Evolutionary conservation across 1,139 yeast species (phyloP).

Genomic region (Hansenula sp.): DNA sequence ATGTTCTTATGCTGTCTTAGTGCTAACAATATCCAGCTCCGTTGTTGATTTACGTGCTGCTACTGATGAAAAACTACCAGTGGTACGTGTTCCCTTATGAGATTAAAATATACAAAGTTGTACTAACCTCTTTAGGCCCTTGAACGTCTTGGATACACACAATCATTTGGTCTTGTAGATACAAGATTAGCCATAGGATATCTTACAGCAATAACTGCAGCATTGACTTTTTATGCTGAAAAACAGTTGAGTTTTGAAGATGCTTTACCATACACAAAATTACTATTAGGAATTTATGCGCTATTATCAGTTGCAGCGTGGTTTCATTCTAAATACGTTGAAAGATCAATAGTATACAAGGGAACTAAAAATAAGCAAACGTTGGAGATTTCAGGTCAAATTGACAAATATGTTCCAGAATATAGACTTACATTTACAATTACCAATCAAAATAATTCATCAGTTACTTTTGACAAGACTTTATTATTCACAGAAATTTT

Average conservation of each 20-base stretch:
- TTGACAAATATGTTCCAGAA: conserved; percentile 38
- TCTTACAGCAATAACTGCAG: conserved; percentile 63
- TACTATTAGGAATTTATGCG: conserved; percentile 47
- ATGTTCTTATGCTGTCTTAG: too few species aligned
- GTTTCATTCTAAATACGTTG: conserved; percentile 44
- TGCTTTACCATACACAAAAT: conserved; percentile 34
- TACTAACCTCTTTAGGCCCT: conserved; percentile 33
- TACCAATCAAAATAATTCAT: conserved; percentile 4
- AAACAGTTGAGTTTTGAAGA: conserved; percentile 48
- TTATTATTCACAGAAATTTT: conserved; percentile 17
- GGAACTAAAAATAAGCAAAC: conserved; percentile 36
- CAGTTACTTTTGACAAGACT: conserved; percentile 5
- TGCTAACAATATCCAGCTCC: too few species aligned
- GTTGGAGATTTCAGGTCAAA: conserved; percentile 24
- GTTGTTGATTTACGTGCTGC: conserved; percentile 37
- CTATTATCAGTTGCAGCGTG: conserved; percentile 44
- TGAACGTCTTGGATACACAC: conserved; percentile 55
- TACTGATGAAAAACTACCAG: conserved; percentile 39
- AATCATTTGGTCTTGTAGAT: conserved; percentile 55
- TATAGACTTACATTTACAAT: conserved; percentile 30
- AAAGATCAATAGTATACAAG: conserved; percentile 53
- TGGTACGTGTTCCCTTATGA: conserved; percentile 37
- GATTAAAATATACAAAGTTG: too few species aligned
- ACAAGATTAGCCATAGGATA: conserved; percentile 67
- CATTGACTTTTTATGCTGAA: conserved; percentile 59